These are phyloP conservation scores for Flaveria robusta DNA, from an alignment of 129 eudicot species.

Conservation along the genomic window DNA sequence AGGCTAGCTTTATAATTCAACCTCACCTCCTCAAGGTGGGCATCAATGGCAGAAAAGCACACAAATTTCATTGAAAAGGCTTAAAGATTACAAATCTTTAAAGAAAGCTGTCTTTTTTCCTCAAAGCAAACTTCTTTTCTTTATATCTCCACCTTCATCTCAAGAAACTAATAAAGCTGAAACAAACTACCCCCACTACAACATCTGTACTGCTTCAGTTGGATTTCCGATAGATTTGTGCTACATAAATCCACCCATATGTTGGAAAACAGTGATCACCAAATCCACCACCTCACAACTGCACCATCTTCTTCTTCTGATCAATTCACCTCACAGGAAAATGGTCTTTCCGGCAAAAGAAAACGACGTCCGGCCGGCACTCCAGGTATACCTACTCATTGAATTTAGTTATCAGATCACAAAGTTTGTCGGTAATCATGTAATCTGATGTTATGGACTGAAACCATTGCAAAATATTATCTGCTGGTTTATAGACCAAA, in stretches of 20 bases:
- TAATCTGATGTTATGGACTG: too few relatives aligned
- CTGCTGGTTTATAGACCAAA: too few relatives aligned
- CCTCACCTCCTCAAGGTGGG: constrained; percentile 74
- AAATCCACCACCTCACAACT: constrained; percentile 6
- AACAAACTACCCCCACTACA: constrained; percentile 43
- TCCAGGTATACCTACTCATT: constrained; percentile 51
- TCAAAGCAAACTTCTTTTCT: constrained; percentile 44
- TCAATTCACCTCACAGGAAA: constrained; percentile 56
- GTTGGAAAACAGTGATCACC: constrained; percentile 43
- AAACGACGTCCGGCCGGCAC: constrained; percentile 82
- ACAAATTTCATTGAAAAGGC: constrained; percentile 64
- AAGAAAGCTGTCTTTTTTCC: constrained; percentile 53
- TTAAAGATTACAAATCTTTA: constrained; percentile 47
- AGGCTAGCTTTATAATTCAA: constrained; percentile 45
- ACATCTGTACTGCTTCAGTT: constrained; percentile 23
- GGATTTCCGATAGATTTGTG: constrained; percentile 22
- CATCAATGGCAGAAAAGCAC: constrained; percentile 52
- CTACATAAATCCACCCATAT: constrained; percentile 40
- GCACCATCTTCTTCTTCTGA: constrained; percentile 59
- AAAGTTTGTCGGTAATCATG: neutral
- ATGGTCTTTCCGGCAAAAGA: constrained; percentile 44
- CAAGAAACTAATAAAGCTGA: constrained; percentile 45
- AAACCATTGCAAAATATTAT: too few relatives aligned
- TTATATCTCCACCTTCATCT: constrained; percentile 29
- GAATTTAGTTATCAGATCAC: neutral